Conservation (phyloP, 2,329 filamentous ascomycete genomes). For the Lachnellula willkommii region DNA sequence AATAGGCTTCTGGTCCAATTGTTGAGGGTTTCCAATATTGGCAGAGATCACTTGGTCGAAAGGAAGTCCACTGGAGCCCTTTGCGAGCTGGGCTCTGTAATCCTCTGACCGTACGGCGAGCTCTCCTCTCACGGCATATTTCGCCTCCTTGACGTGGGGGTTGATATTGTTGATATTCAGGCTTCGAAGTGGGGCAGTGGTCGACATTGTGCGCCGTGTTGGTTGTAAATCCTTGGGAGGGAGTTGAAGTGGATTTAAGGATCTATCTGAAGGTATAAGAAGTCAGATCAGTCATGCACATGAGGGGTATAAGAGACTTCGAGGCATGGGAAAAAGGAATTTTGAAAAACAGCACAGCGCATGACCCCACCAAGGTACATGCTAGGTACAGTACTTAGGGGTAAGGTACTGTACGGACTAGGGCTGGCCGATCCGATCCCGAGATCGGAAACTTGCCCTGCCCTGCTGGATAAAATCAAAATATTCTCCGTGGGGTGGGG, state of each 20-base stretch:
- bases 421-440: not conserved
- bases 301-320: conserved; percentile 15
- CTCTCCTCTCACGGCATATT: conserved; percentile 96
- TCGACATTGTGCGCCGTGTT: conserved; percentile 29
- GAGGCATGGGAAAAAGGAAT: conserved; percentile 8
- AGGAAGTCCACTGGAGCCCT: conserved; percentile 56
- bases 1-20: conserved; percentile 97
- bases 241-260: conserved; percentile 1
- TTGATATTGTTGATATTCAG: conserved; percentile 88
- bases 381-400: not conserved
- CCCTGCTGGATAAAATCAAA: not conserved
- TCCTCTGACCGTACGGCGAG: conserved; percentile 89
- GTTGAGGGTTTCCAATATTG: conserved; percentile 98
- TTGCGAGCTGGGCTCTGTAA: conserved; percentile 69
- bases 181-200: conserved; percentile 38
- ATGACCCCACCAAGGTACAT: conserved; percentile 21
- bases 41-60: conserved; percentile 91
- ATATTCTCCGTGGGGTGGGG: no score
- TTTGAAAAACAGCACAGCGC: conserved; percentile 17
- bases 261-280: conserved; percentile 11
- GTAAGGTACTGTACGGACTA: not conserved
- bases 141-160: conserved; percentile 74
- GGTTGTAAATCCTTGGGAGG: not conserved
- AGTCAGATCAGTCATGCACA: conserved; percentile 5
- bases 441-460: not conserved